Evolutionary conservation across 1,284 basidiomycete species (phyloP).

Genomic region (Apiotrichum gamsii): DNA sequence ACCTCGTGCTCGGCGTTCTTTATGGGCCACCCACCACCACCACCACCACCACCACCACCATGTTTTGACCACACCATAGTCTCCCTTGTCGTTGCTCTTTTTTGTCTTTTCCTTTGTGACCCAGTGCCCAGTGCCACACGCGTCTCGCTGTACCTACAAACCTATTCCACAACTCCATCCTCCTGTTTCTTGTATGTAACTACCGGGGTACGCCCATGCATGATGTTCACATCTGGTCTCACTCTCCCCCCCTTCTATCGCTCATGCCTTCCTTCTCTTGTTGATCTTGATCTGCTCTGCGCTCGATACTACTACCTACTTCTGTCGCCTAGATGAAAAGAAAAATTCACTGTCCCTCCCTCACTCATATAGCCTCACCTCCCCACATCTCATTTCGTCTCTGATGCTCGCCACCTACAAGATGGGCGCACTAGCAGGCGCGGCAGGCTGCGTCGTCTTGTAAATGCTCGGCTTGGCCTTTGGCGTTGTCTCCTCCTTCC

Average conservation of each 20-base stretch:
- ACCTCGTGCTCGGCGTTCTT: too few species aligned
- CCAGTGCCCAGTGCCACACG: too few species aligned
- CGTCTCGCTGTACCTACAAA: too few species aligned
- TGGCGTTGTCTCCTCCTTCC: not conserved
- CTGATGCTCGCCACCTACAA: slow-evolving; percentile 3
- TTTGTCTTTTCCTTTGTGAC: not conserved
- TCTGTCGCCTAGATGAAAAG: not conserved
- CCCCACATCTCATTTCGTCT: not conserved
- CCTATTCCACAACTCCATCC: not conserved
- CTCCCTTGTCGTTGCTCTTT: not conserved
- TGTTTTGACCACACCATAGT: too few species aligned
- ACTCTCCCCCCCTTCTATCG: not conserved
- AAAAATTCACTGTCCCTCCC: not conserved
- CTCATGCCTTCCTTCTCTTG: too few species aligned
- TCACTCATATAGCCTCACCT: not conserved
- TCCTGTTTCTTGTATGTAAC: not conserved
- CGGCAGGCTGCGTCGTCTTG: slow-evolving; percentile 18
- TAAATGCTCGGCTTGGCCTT: slow-evolving; percentile 26
- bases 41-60: too few species aligned
- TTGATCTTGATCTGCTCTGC: too few species aligned
- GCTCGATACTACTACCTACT: not conserved
- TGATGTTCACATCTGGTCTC: not conserved
- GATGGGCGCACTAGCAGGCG: slow-evolving; percentile 11
- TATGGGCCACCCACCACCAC: too few species aligned
- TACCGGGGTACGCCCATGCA: not conserved